Evolutionary conservation across 257 asterid genomes (phyloP), one percentile per base, ranked within the genome.

Genomic region (Striga asiatica): DNA sequence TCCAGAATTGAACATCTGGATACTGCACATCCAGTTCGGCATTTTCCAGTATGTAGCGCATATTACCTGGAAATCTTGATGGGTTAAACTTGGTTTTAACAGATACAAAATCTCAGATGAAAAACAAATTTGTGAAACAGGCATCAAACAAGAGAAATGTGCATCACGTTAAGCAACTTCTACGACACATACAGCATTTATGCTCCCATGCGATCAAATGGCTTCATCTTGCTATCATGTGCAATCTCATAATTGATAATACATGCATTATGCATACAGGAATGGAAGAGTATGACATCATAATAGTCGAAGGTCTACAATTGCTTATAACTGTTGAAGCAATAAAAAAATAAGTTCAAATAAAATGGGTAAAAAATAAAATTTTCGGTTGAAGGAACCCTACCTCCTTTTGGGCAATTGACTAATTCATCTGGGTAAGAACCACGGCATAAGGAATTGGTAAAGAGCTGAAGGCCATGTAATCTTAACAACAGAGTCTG

Each of bases 1-100:
- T 78, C 95, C 95, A 92, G n/a, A 92, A 69, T 65, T 79, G 83
- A 60, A 74, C 62, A 62, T 92, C 99, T 25, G 93, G 94, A 61
- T 63, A 81, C 56, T 45, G 74, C 42, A 62, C 70, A 54, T 71
- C 82, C 34, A 64, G 62, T 35, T 79, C 85, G 9, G 83, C 66
- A 60, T 66, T 76, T 65, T 81, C 91, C 74, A 92, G 57, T 61
- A 88, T 74, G 53, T 52, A 64, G 53, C 72, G 76, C 93, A 88
- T 73, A 67, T 57, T 64, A 70, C 84, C 99, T 92, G 83, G 62
- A 72, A 47, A 74, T 50, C 54, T 65, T 32, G 63, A 39, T 54
- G 60, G 21, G 47, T 21, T 8, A 54, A 35, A 50, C 54, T 54
- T 7, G 46, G 17, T 10, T 54, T 47, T 32, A 60, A 29, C 60